Base-by-base conservation (phyloP, 768 basidiomycete genomes). In the Tulasnella sp. region DNA sequence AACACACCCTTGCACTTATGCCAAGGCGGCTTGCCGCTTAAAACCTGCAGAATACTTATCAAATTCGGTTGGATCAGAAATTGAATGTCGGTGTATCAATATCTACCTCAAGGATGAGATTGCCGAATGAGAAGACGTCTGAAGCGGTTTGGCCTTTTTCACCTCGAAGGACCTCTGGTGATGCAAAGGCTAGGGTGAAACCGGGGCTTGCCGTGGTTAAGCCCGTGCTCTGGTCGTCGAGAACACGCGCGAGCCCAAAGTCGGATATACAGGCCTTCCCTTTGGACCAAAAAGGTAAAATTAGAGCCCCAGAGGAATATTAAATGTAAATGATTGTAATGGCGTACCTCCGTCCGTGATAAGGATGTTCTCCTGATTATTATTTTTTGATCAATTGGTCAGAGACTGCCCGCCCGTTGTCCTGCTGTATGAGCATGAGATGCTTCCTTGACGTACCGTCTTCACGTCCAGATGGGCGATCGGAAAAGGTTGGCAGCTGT, bases 401-500 rank as follows among this genome's bases (percentile, higher is more conserved):
- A n/a, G n/a, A 4, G 4, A 34, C 34, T 21, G n/a, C n/a, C n/a
- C n/a, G n/a, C n/a, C n/a, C n/a, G n/a, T n/a, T n/a, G n/a, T n/a
- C n/a, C n/a, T n/a, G n/a, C n/a, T n/a, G n/a, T n/a, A n/a, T n/a
- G n/a, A n/a, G 12, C 8, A 38, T 1, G n/a, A 12, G 2, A 21
- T 4, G n/a, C 12, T 4, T 15, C 3, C 5, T 3, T 17, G 1
- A 8, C n/a, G 8, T 53, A 53, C 52, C 3, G 31, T 21, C 22
- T 41, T 53, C 17, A 53, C 25, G 12, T 53, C 34, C n/a, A 53
- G 52, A 53, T 53, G 52, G 2, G 52, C 52, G 31, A 53, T 53
- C 30, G 52, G 52, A 2, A 30, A 50, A 17, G 52, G 52, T 15
- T 53, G n/a, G 8, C 27, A 42, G 2, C 19, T 53, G 34, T 53